Evolutionary conservation across 108 stramenopile species (phyloP).

Genomic region (Skeletonema grethae): DNA sequence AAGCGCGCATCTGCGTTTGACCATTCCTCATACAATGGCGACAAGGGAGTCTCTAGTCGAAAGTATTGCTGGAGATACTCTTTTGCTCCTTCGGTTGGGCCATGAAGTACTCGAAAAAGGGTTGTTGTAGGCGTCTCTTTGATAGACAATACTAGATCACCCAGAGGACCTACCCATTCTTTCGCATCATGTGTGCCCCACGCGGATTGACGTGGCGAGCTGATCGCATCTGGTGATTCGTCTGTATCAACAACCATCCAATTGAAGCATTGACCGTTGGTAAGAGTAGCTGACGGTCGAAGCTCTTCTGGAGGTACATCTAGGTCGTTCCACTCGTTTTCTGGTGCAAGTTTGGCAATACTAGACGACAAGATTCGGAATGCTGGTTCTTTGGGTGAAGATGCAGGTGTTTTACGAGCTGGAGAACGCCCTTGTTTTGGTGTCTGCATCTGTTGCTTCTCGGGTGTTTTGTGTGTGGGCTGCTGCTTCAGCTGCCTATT

Average conservation of each 20-base stretch:
- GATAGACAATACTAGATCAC: constrained; percentile 64
- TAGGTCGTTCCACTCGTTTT: constrained; percentile 69
- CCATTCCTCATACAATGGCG: constrained; percentile 79
- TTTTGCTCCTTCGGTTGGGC: constrained; percentile 32
- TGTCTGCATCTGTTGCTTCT: background rate
- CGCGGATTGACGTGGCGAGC: constrained; percentile 52
- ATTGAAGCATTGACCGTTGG: constrained; percentile 86
- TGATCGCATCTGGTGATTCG: constrained; percentile 10
- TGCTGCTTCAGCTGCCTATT: constrained; percentile 1
- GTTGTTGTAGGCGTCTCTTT: constrained; percentile 80
- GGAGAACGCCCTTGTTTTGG: background rate
- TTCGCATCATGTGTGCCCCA: constrained; percentile 87
- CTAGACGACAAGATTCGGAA: constrained; percentile 35
- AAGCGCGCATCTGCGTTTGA: constrained; percentile 60
- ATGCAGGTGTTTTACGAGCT: background rate
- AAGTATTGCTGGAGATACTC: constrained; percentile 70
- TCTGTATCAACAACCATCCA: constrained; percentile 69
- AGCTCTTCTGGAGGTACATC: constrained; percentile 71
- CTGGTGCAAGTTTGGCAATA: constrained; percentile 41
- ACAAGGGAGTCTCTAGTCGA: constrained; percentile 65
- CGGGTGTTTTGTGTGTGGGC: background rate
- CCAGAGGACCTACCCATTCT: constrained; percentile 81
- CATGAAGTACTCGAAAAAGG: constrained; percentile 65
- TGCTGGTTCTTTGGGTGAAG: constrained; percentile 24
- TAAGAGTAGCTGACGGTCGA: constrained; percentile 79